phyloP scores from a whole-genome alignment of 768 basidiomycete genomes.

The Suillus discolor region DNA sequence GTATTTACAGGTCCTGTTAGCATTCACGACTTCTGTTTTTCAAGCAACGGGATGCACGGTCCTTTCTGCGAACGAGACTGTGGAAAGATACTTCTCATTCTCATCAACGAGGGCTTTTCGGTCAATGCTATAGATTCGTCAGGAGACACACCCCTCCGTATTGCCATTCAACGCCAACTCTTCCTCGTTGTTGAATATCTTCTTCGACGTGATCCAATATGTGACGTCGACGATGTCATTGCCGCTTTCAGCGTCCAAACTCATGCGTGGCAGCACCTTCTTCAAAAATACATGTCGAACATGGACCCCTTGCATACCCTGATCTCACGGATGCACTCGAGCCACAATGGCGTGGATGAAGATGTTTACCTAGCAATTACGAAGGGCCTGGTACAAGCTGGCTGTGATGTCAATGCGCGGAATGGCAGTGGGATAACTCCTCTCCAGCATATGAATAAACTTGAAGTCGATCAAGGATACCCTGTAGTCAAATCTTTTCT shows the following conservation, averaged over 20 bases:
- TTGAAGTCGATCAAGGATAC: background rate
- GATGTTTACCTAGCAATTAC: slow-evolving; percentile 7
- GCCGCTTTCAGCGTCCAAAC: background rate
- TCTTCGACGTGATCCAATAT: background rate
- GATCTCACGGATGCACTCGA: background rate
- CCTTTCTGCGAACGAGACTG: background rate
- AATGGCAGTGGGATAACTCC: background rate
- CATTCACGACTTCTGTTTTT: background rate
- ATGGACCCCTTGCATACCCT: background rate
- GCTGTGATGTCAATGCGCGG: slow-evolving; percentile 10
- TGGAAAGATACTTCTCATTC: background rate
- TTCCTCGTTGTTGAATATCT: background rate
- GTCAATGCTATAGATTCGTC: background rate
- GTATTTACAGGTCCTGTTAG: background rate
- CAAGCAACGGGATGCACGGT: background rate
- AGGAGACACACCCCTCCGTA: background rate
- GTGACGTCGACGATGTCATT: background rate
- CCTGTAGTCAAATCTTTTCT: background rate
- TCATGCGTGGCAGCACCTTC: background rate
- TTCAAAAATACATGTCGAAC: background rate
- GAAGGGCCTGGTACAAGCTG: slow-evolving; percentile 6
- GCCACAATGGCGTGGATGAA: background rate
- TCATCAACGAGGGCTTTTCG: background rate
- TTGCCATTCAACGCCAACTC: background rate
- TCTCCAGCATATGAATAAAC: slow-evolving; percentile 7